Evolutionary conservation across 2,329 filamentous ascomycete genomes (phyloP).

Genomic region (Beauveria varroae): DNA sequence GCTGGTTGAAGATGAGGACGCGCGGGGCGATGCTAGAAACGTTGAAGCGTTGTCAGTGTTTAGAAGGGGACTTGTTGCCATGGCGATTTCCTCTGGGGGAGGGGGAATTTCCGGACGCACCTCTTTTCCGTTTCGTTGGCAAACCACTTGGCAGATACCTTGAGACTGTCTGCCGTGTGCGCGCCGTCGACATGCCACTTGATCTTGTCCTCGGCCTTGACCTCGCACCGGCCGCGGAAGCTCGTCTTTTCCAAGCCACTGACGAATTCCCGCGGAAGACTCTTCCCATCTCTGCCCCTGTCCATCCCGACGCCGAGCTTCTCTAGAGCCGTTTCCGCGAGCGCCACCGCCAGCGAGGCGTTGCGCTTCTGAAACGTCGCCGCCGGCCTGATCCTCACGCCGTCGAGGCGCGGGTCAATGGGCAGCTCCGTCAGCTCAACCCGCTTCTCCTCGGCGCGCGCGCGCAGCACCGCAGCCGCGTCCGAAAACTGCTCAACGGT

Average conservation of each 20-base stretch:
- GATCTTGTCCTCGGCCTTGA: slow-evolving; percentile 46
- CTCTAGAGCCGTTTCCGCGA: slow-evolving; percentile 42
- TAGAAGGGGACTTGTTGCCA: too few relatives aligned
- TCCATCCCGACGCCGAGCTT: slow-evolving; percentile 31
- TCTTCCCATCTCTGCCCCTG: slow-evolving; percentile 16
- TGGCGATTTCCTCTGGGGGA: not conserved
- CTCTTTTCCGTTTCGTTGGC: slow-evolving; percentile 37
- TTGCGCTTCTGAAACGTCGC: slow-evolving; percentile 54
- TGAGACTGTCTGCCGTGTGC: slow-evolving; percentile 85
- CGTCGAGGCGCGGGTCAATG: slow-evolving; percentile 36
- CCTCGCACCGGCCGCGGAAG: slow-evolving; percentile 73
- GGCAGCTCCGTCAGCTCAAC: slow-evolving; percentile 40
- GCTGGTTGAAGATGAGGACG: slow-evolving; percentile 84
- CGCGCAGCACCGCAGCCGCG: slow-evolving; percentile 37
- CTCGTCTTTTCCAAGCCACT: slow-evolving; percentile 67
- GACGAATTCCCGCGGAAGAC: slow-evolving; percentile 57
- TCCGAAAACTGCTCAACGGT: slow-evolving; percentile 44
- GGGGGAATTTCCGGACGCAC: slow-evolving; percentile 15
- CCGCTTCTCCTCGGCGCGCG: slow-evolving; percentile 45
- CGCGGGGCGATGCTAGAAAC: slow-evolving; percentile 29
- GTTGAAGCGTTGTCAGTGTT: not conserved
- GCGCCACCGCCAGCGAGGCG: slow-evolving; percentile 42
- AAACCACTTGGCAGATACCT: slow-evolving; percentile 78
- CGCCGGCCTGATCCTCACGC: slow-evolving; percentile 42
- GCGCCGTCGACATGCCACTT: slow-evolving; percentile 89